phyloP scores from a whole-genome alignment of 1,284 basidiomycete species.

The Uromyces viciae-fabae region DNA sequence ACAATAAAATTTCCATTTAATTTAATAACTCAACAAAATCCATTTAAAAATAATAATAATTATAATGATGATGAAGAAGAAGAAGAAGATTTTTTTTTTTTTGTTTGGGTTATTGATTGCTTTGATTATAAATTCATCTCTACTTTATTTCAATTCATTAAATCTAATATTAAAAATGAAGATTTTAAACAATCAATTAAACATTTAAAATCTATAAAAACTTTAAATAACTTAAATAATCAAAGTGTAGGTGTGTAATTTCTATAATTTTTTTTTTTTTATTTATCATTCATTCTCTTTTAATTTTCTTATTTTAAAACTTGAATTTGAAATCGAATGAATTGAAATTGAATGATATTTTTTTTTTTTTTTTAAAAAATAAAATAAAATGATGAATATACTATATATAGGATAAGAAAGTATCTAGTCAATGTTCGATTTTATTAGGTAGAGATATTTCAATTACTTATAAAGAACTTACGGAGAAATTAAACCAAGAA shows the following conservation, averaged over 20 bases:
- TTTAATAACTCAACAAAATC: slow-evolving; percentile 12
- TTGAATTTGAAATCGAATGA: not conserved
- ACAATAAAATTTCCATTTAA: slow-evolving; percentile 39
- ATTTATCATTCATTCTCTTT: not conserved
- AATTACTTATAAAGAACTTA: slow-evolving; percentile 19
- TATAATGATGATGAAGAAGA: no score
- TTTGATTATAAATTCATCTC: slow-evolving; percentile 5
- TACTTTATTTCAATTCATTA: slow-evolving; percentile 19
- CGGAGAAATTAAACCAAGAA: not conserved
- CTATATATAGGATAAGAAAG: not conserved
- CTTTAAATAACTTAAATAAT: not conserved
- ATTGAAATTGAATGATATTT: no score
- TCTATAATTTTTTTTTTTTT: not conserved
- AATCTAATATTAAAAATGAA: not conserved
- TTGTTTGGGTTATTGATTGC: slow-evolving; percentile 32
- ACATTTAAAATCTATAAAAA: slow-evolving; percentile 26
- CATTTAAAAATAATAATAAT: not conserved
- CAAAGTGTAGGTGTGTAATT: not conserved
- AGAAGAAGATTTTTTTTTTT: not conserved
- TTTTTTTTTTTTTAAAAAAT: not conserved
- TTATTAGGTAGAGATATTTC: not conserved
- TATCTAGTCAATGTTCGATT: not conserved
- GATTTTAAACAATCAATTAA: not conserved
- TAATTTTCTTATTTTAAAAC: not conserved
- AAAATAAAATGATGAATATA: not conserved